Base-by-base conservation (phyloP, 2,329 filamentous ascomycete species). In the Fusarium ramigenum region DNA sequence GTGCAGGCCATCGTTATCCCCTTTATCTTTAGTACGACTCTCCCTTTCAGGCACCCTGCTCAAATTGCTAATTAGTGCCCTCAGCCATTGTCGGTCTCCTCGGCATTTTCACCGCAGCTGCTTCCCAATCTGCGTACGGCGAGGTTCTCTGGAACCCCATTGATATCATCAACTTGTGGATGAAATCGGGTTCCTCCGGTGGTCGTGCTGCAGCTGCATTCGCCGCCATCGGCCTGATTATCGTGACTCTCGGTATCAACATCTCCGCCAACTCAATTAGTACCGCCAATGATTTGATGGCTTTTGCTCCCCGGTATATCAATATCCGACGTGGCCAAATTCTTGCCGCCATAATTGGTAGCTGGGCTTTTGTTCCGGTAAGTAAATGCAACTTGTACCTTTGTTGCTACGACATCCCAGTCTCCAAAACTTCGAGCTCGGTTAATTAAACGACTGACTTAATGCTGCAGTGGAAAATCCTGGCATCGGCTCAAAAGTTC, bases 251-350 rank as follows among this genome's bases (percentile, higher is more conserved):
- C 6, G 60, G 60, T 47, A 62, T 62, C 4, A 62, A 62, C 21
- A 62, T 62, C 15, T 62, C 60, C 14, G 60, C 60, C 60, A 62
- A 62, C 50, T 62, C 60, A 9, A 62, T 62, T 25, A 62, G 60
- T 58, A 50, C 60, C n/a, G 60, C 60, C 19, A 62, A 62, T 8
- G 60, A 62, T 46, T 46, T 62, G 21, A 62, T 62, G 60, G 60
- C 60, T 16, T 62, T 62, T 58, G 60, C 60, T 47, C 60, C 60
- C 50, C 60, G 60, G 5, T 62, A 62, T 34, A 62, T 62, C 14
- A 62, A 62, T 14, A 62, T 62, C 50, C 60, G 60, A 58, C 60
- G 60, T 58, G 60, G 60, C 4, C 60, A 62, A 11, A 34, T 62
- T 19, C 60, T 62, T 9, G 60, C 60, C 14, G 60, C 60, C 21